Conservation (phyloP, 768 basidiomycete genomes). For the Scleroderma bovista region DNA sequence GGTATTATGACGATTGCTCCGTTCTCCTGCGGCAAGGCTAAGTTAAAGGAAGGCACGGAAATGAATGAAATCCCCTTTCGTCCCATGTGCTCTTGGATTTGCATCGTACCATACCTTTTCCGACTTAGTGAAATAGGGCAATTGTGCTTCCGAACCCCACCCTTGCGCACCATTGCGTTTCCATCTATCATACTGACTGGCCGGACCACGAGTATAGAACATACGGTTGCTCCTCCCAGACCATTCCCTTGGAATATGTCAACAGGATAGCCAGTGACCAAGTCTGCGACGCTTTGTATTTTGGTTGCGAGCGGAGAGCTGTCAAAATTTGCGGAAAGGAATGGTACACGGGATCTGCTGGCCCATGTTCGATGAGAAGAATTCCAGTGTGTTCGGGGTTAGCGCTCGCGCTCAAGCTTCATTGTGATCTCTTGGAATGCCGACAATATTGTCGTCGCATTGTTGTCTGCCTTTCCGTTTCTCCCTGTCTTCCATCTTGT, state of each 20-base stretch:
- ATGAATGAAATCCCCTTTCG: not conserved
- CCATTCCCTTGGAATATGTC: constrained; percentile 18
- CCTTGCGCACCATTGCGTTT: constrained; percentile 22
- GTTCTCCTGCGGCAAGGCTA: not conserved
- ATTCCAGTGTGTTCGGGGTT: constrained; percentile 22
- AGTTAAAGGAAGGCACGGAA: not conserved
- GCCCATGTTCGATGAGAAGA: constrained; percentile 32
- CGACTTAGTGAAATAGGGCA: constrained; percentile 30
- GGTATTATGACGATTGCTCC: constrained; percentile 1
- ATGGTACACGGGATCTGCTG: constrained; percentile 22
- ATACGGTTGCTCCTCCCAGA: constrained; percentile 42
- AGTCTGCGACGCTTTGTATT: not conserved
- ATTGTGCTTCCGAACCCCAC: constrained; percentile 30
- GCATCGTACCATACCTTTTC: constrained; percentile 13
- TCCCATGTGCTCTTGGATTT: constrained; percentile 7
- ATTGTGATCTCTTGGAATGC: no score
- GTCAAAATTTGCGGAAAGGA: constrained; percentile 25
- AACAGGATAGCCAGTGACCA: constrained; percentile 6
- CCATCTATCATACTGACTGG: constrained; percentile 29
- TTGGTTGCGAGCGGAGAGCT: not conserved
- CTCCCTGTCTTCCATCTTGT: no score
- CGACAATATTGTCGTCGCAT: no score
- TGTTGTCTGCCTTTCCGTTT: no score
- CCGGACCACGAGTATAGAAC: constrained; percentile 24
- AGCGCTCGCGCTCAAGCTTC: no score